phyloP scores from a whole-genome alignment of 75 land plant species.

The Pinus tabuliformis region DNA sequence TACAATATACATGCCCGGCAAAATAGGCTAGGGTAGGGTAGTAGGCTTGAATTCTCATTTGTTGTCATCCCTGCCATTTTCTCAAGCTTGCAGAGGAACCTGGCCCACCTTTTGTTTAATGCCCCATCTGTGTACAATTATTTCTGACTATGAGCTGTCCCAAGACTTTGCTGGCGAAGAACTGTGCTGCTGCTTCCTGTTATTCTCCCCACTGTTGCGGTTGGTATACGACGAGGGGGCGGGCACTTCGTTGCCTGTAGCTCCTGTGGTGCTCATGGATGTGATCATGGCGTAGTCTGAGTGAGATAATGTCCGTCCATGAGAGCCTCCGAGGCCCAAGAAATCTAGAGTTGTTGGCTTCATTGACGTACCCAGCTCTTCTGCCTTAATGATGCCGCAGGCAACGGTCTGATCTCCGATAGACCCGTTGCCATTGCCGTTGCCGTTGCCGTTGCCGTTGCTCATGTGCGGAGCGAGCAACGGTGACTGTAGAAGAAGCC shows the following conservation, averaged over 20 bases:
- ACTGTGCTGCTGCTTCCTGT: slow-evolving; percentile 12
- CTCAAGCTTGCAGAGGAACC: not conserved
- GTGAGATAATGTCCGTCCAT: slow-evolving; percentile 19
- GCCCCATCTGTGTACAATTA: not conserved
- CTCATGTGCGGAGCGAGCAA: slow-evolving; percentile 10
- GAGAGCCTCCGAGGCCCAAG: slow-evolving; percentile 55
- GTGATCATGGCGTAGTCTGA: slow-evolving; percentile 13
- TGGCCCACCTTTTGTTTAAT: not conserved
- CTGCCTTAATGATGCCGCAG: slow-evolving; percentile 32
- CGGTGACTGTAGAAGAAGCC: slow-evolving; percentile 20
- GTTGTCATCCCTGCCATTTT: slow-evolving; percentile 3
- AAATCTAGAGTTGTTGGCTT: slow-evolving; percentile 65
- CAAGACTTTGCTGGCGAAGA: slow-evolving; percentile 33
- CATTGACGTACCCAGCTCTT: slow-evolving; percentile 4
- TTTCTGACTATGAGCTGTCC: slow-evolving; percentile 11
- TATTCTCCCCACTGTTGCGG: slow-evolving; percentile 31
- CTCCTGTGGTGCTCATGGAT: not conserved
- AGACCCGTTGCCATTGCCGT: not conserved
- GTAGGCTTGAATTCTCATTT: not conserved
- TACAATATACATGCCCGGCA: not conserved
- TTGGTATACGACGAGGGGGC: slow-evolving; percentile 33
- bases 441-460: slow-evolving; percentile 17
- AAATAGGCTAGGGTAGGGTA: not conserved
- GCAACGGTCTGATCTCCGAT: slow-evolving; percentile 34
- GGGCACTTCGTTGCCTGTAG: not conserved